phyloP scores from a whole-genome alignment of 176 grass and related monocot species.

The Eleusine indica region DNA sequence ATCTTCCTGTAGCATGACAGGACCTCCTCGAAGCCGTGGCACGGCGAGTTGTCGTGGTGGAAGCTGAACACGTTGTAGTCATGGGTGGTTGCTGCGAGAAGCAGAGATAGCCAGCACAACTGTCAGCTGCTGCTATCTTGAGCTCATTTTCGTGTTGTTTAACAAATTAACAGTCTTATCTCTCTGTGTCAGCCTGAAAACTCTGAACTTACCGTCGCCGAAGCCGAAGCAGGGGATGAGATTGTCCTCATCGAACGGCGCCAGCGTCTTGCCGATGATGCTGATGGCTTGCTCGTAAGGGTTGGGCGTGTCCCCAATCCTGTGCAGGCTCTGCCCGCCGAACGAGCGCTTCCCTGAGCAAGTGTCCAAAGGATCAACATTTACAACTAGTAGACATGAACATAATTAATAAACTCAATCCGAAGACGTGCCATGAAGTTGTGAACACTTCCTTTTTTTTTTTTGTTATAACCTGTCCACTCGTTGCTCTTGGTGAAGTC shows the following conservation, averaged over 20 bases:
- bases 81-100: conserved; percentile 69
- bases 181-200: neutral
- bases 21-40: conserved; percentile 95
- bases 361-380: neutral
- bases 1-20: conserved; percentile 76
- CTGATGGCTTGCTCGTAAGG: conserved; percentile 91
- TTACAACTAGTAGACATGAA: neutral
- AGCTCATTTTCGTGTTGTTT: neutral
- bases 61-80: conserved; percentile 86
- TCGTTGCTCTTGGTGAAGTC: conserved; percentile 99
- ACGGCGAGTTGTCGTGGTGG: conserved; percentile 67
- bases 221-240: conserved; percentile 95
- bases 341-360: conserved; percentile 73
- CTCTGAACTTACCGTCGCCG: conserved; percentile 65
- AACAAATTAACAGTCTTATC: too few relatives aligned
- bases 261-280: conserved; percentile 86
- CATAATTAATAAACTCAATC: neutral
- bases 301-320: conserved; percentile 51
- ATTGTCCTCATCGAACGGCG: conserved; percentile 91
- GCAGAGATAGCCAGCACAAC: neutral
- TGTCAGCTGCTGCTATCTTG: neutral
- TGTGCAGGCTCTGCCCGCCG: conserved; percentile 78
- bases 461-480: conserved; percentile 60
- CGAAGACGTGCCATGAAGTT: neutral
- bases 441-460: too few relatives aligned